phyloP scores from a whole-genome alignment of 495 filamentous ascomycete species.

The Xylaria scruposa region DNA sequence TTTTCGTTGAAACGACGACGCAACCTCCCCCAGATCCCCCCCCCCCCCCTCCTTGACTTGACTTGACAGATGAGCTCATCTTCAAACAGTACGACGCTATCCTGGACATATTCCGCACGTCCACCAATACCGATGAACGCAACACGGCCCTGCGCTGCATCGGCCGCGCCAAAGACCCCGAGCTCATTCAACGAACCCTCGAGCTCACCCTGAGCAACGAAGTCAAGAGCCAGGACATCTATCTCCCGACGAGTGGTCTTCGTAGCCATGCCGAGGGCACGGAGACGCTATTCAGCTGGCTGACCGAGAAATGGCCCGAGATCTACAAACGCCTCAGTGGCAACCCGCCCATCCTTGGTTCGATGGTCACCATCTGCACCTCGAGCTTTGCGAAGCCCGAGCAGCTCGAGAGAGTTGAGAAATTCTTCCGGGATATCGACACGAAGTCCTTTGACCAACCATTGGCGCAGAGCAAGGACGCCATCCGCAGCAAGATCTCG shows the following conservation, averaged over 20 bases:
- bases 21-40: conserved; percentile 43
- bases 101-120: conserved; percentile 81
- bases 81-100: conserved; percentile 72
- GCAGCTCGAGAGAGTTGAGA: conserved; percentile 75
- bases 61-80: conserved; percentile 32
- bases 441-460: conserved; percentile 75
- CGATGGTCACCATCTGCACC: conserved; percentile 83
- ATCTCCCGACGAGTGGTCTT: conserved; percentile 81
- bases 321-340: conserved; percentile 71
- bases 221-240: conserved; percentile 96
- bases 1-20: conserved; percentile 75
- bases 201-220: conserved; percentile 76
- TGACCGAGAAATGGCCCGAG: conserved; percentile 84
- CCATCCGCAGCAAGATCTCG: conserved; percentile 63
- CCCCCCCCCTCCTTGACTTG: not conserved
- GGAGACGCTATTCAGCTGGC: conserved; percentile 80
- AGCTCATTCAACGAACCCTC: conserved; percentile 83
- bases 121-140: conserved; percentile 89
- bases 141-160: conserved; percentile 91
- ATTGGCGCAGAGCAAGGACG: conserved; percentile 67
- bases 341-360: conserved; percentile 83
- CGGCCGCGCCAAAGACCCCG: conserved; percentile 76
- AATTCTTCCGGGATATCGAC: conserved; percentile 80
- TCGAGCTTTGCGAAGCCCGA: conserved; percentile 78
- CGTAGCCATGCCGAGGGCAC: conserved; percentile 80